Conservation (phyloP, 805 yeast species). For the Pichia phayaonensis region DNA sequence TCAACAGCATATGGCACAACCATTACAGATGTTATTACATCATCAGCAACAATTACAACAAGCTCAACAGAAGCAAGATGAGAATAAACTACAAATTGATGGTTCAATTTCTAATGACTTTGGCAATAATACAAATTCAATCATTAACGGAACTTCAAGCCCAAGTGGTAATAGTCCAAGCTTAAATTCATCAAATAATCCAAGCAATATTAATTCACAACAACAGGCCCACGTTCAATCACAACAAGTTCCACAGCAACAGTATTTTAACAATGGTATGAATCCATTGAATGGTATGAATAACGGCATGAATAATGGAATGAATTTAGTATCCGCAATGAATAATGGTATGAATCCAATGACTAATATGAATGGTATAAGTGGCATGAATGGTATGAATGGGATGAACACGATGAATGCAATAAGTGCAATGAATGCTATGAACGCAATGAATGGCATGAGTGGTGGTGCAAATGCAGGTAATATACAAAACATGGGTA, state of each 20-base stretch:
- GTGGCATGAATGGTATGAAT: background rate
- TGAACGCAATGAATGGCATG: background rate
- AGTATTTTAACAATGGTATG: background rate
- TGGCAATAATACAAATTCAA: background rate
- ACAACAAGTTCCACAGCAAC: background rate
- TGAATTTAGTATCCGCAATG: background rate
- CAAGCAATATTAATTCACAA: background rate
- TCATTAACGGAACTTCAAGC: background rate
- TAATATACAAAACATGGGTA: background rate
- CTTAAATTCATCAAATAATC: background rate
- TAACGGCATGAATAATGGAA: background rate
- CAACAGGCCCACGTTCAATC: background rate
- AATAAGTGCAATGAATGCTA: background rate
- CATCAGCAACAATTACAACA: constrained; percentile 5
- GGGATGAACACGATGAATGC: background rate
- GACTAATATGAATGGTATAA: background rate
- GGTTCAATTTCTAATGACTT: background rate
- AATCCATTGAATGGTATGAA: background rate
- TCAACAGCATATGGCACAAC: constrained; percentile 5
- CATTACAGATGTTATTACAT: constrained; percentile 3
- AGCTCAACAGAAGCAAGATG: background rate
- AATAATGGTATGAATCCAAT: no score
- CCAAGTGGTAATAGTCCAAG: background rate
- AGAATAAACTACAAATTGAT: background rate
- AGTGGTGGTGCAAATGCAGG: background rate